Evolutionary conservation across 2,329 filamentous ascomycete species (phyloP), one percentile per base, ranked within the genome.

Genomic region (Blastomyces parvus): DNA sequence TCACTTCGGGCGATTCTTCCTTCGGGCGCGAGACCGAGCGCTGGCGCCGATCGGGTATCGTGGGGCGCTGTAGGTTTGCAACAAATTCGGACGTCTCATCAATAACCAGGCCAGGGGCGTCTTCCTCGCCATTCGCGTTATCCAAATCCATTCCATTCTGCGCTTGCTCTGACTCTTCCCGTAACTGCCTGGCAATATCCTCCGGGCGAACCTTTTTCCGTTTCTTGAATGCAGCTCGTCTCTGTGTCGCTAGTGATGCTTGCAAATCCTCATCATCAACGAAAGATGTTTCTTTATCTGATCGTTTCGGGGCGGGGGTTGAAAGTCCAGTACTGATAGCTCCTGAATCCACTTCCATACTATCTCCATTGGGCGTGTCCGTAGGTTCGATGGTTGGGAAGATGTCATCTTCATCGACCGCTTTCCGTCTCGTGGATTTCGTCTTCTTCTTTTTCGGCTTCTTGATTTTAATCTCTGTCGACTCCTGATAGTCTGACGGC

Each of bases 31-130:
- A 74, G 27, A 69, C 72, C 64, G 74, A 71, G 62, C 69, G 72
- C 66, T 70, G 71, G 70, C 75, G 82, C 70, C 82, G 77, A 75
- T 88, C 78, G 72, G 82, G 78, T 13, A 82, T 75, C 1, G 78
- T 83, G 17, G 87, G 85, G 64, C 88, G 88, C 71, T 88, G 88
- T 62, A 99, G 77, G 62, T 91, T 91, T 33, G 91, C 88, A 38
- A 99, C 89, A 70, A 99, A 99, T 70, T 96, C 92, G 0, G 91
- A 91, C 0, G 93, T 96, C 72, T 97, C 94, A 65, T 97, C 93
- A 63, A 99, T 92, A n/a, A 97, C 84, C 1, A 99, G 80, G 1
- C 91, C 93, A 1, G 80, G 80, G 42, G 79, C 78, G 60, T 83
- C 81, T 52, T 82, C 80, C 11, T 76, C 71, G 25, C 79, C 79